Evolutionary conservation across 805 yeast genomes (phyloP), one percentile per base, ranked within the genome.

Genomic region (Hagleromyces aurorensis): DNA sequence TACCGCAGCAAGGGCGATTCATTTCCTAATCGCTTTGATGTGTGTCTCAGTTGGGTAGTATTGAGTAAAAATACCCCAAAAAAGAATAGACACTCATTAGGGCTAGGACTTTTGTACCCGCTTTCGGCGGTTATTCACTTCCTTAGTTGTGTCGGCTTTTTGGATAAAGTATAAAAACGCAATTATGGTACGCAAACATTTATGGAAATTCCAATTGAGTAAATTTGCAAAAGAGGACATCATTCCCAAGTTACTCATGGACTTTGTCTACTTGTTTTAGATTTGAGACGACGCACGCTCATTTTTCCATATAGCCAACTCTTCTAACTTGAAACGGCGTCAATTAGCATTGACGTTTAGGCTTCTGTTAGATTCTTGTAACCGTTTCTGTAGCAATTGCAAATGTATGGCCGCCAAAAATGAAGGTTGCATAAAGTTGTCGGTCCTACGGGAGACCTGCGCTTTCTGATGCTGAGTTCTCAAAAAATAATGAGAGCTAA

Each of bases 401-500:
- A 28, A 24, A 25, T 16, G 11, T 27, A 30, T 25, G 36, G 34
- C 32, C 21, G n/a, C 13, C 12, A 13, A 25, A 13, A 13, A 25
- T n/a, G 13, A 11, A 19, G n/a, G 13, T 19, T 22, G 19, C 13
- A 13, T 10, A 16, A 21, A 25, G 17, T 21, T 13, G 6, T 12
- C 9, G n/a, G 11, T 8, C 13, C 9, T 20, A 9, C 12, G 13
- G 17, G 16, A 18, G 14, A 12, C 10, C 9, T 19, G 9, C 9
- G 21, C 4, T 3, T 24, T 19, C 25, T 24, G 24, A 13, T 19
- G 16, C 11, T 10, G 16, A 25, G 19, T 29, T 24, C 29, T 19
- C 29, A 37, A 37, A 39, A 40, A 34, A 30, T 19, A 36, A 22
- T 48, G 52, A 46, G 50, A 46, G 50, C 46, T 45, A 46, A 42